phyloP scores from a whole-genome alignment of 805 yeast species.

The Starmera dryadoides region DNA sequence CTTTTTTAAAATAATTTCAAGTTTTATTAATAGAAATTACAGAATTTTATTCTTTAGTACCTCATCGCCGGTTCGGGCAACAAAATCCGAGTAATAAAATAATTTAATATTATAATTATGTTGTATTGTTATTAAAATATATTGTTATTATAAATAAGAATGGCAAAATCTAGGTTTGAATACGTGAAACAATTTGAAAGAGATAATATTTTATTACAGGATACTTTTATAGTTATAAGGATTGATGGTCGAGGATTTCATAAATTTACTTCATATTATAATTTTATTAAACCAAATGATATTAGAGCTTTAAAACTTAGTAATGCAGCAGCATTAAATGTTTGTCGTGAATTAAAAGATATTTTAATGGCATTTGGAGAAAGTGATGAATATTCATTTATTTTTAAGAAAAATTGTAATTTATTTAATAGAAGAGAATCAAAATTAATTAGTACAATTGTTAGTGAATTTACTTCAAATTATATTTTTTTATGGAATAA shows the following conservation, averaged over 20 bases:
- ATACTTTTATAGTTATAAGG: conserved; percentile 75
- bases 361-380: conserved; percentile 85
- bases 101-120: too few species aligned
- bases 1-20: too few species aligned
- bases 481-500: conserved; percentile 65
- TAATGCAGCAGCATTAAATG: conserved; percentile 69
- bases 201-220: conserved; percentile 66
- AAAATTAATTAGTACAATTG: conserved; percentile 76
- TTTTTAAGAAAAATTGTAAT: conserved; percentile 53
- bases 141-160: conserved; percentile 15
- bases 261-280: conserved; percentile 64
- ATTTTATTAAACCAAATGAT: conserved; percentile 87
- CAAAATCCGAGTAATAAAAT: too few species aligned
- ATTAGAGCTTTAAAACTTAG: conserved; percentile 64
- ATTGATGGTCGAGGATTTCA: conserved; percentile 95
- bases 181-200: conserved; percentile 80
- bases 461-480: conserved; percentile 71
- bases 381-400: conserved; percentile 88
- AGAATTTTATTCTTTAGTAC: neutral
- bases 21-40: too few species aligned
- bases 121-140: too few species aligned
- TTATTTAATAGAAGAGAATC: conserved; percentile 77
- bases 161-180: conserved; percentile 86
- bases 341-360: conserved; percentile 64
- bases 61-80: neutral